Base-by-base conservation (phyloP, 768 basidiomycete genomes). In the Lactarius akahatsu region DNA sequence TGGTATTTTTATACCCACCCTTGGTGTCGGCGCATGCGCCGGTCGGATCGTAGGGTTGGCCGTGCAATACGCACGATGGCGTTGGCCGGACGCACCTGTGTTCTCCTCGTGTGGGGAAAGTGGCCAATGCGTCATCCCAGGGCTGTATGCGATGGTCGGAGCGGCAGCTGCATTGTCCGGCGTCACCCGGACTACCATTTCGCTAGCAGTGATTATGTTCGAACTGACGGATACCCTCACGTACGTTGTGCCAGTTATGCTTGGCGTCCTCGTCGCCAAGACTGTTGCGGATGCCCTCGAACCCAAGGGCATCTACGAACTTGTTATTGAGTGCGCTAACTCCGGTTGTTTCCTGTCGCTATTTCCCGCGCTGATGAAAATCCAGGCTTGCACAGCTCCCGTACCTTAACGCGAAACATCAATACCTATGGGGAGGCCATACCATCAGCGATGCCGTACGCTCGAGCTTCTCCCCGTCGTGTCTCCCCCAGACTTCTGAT, bases 1-100 rank as follows among this genome's bases (percentile, higher is more conserved):
- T 16, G 96, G 97, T 4, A 97, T 98, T 70, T 99, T 99, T 77
- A 93, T 99, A 47, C 97, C 97, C 0, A 92, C 94, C 0, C 85
- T 99, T 9, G 94, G 91, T 16, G 96, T 96, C 13, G 96, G 96
- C 30, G 96, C 96, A 0, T 96, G 94, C 73, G 91, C 91, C 34
- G 97, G 97, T 2, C 84, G 96, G 28, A 85, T 98, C 41, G 72
- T 94, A 41, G 96, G 96, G 41, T 85, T 97, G 43, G 72, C 79
- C 7, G 83, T 98, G 76, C 92, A 96, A 73, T 89, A 86, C 77
- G 71, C 89, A 61, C 90, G 91, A 71, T 85, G 80, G 71, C 80
- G 79, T 47, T 75, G 90, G 72, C 91, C 92, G 0, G 66, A 83
- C 32, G 79, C 81, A 47, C 62, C 78, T 0, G 73, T 93, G n/a